phyloP scores from a whole-genome alignment of 83 land plant species.

The Larix sibirica region DNA sequence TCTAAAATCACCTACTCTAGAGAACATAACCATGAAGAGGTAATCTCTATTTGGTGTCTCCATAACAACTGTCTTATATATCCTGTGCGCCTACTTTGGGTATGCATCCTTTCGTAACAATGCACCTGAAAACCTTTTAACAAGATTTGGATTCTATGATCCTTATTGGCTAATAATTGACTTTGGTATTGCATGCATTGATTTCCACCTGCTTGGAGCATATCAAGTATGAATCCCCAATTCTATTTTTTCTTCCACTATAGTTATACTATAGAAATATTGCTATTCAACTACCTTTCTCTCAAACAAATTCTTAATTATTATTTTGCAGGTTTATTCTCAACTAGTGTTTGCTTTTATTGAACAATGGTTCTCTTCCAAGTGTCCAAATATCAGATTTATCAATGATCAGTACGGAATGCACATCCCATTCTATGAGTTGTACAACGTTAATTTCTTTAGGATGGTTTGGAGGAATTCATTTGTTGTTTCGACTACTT shows the following conservation, averaged over 20 bases:
- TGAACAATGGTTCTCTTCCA: constrained; percentile 47
- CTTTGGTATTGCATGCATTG: constrained; percentile 81
- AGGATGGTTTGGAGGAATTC: constrained; percentile 28
- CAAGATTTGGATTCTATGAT: constrained; percentile 84
- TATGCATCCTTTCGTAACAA: constrained; percentile 38
- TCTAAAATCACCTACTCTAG: constrained; percentile 26
- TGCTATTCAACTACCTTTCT: too few species aligned
- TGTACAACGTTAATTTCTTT: constrained; percentile 27
- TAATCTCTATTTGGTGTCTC: constrained; percentile 16
- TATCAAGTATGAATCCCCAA: constrained; percentile 62
- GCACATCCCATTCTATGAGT: constrained; percentile 13
- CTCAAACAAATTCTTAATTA: too few species aligned
- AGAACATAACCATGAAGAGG: constrained; percentile 34
- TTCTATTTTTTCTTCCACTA: not conserved
- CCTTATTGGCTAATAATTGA: constrained; percentile 77
- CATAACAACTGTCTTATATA: constrained; percentile 19
- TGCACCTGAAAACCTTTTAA: constrained; percentile 83
- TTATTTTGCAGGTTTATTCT: constrained; percentile 30
- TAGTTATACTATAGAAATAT: too few species aligned
- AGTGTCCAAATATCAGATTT: constrained; percentile 47
- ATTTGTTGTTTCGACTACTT: constrained; percentile 36
- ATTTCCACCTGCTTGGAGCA: constrained; percentile 80
- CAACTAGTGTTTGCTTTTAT: constrained; percentile 42
- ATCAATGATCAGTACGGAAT: constrained; percentile 18
- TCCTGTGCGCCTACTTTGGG: constrained; percentile 25